A percentile compares a stretch with the other conserved stretches of the same genome.
These are phyloP conservation scores for Heterobasidion occidentale DNA, from an alignment of 1,284 basidiomycete species.

Conservation along the genomic window DNA sequence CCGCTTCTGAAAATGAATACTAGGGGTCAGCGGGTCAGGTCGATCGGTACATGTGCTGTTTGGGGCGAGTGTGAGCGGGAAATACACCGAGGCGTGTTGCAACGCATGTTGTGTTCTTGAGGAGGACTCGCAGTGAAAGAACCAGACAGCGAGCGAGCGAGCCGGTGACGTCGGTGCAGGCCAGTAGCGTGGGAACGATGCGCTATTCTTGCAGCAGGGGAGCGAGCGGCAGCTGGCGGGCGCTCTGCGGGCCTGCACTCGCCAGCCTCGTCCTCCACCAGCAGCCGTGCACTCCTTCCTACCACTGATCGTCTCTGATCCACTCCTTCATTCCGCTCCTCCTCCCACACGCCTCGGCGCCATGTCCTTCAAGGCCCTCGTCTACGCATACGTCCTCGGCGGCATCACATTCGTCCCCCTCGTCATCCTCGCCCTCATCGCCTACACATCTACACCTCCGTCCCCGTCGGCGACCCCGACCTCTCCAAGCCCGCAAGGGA, in stretches of 20 bases:
- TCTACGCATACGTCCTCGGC: slow-evolving; percentile 82
- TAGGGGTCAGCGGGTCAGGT: neutral
- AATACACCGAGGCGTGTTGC: too few species aligned
- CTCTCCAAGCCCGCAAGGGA: slow-evolving; percentile 32
- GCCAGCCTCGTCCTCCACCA: neutral
- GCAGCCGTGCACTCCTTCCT: neutral
- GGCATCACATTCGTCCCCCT: slow-evolving; percentile 83
- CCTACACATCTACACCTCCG: slow-evolving; percentile 66
- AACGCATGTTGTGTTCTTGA: neutral
- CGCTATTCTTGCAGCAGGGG: neutral
- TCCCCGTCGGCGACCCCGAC: slow-evolving; percentile 59
- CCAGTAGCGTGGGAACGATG: neutral
- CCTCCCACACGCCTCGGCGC: neutral
- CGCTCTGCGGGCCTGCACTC: neutral
- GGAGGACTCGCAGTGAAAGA: neutral
- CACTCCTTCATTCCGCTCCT: neutral
- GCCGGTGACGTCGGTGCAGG: too few species aligned
- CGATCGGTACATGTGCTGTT: too few species aligned
- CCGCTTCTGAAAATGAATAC: neutral
- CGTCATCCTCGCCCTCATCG: slow-evolving; percentile 46
- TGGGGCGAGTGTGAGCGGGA: too few species aligned
- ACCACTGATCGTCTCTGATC: neutral
- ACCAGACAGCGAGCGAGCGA: too few species aligned
- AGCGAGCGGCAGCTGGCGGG: neutral
- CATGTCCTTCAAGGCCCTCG: slow-evolving; percentile 58